These are phyloP conservation scores for Daldinia caldariorum DNA, from an alignment of 495 filamentous ascomycete genomes.

Conservation along the genomic window DNA sequence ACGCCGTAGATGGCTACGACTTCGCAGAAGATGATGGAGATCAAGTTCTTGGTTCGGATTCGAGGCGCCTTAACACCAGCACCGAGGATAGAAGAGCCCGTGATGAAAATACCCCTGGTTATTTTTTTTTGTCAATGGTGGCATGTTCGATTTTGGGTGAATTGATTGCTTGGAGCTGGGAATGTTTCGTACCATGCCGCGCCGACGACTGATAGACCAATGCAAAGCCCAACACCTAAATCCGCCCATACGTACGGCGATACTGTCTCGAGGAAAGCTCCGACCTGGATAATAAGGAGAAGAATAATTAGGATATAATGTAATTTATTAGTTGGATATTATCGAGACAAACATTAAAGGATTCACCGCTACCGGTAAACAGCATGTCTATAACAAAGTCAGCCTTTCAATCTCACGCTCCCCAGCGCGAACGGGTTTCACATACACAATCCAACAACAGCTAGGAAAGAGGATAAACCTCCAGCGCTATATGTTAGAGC, in stretches of 20 bases:
- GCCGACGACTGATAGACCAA: conserved; percentile 93
- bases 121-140: conserved; percentile 14
- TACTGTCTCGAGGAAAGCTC: conserved; percentile 90
- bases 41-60: conserved; percentile 98
- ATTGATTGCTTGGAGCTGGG: conserved; percentile 5
- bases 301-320: conserved; percentile 42
- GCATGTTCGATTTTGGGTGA: conserved; percentile 7
- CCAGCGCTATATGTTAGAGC: conserved; percentile 70
- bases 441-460: conserved; percentile 90
- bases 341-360: conserved; percentile 82
- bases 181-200: conserved; percentile 84
- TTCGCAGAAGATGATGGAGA: conserved; percentile 99
- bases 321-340: conserved; percentile 11
- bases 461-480: conserved; percentile 73
- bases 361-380: conserved; percentile 93
- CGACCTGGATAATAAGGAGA: conserved; percentile 67
- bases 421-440: conserved; percentile 14
- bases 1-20: conserved; percentile 99
- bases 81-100: conserved; percentile 97
- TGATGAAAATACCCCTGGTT: conserved; percentile 96
- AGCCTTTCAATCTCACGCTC: conserved; percentile 45
- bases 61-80: conserved; percentile 94
- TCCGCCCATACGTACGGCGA: conserved; percentile 95
- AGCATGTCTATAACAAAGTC: conserved; percentile 81
- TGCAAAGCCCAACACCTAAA: conserved; percentile 92